These are phyloP conservation scores for Colletotrichum sansevieriae DNA, from an alignment of 2,329 filamentous ascomycete genomes.

Conservation along the genomic window DNA sequence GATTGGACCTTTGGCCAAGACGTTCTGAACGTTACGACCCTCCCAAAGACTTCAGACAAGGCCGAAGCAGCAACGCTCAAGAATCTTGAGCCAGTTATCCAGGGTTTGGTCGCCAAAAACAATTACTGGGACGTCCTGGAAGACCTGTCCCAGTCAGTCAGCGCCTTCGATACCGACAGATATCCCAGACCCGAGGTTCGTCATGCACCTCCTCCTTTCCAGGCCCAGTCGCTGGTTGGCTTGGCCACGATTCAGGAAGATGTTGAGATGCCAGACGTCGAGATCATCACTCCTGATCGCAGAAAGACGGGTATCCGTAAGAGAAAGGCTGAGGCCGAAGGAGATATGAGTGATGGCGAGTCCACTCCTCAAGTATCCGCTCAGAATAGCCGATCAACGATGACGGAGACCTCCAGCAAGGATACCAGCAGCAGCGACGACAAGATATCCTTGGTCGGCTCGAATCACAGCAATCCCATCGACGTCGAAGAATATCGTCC, in stretches of 20 bases:
- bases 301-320: too few species aligned
- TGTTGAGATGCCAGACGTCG: too few species aligned
- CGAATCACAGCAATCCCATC: constrained; percentile 26
- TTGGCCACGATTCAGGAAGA: too few species aligned
- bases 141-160: constrained; percentile 1
- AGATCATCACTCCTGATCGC: too few species aligned
- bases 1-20: constrained; percentile 53
- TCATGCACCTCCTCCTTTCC: neutral
- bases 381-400: neutral
- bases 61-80: constrained; percentile 42
- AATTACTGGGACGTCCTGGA: constrained; percentile 1
- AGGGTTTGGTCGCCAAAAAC: neutral
- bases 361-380: neutral
- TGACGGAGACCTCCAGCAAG: neutral
- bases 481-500: constrained; percentile 12
- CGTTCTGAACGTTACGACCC: constrained; percentile 45
- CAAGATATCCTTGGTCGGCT: constrained; percentile 14
- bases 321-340: too few species aligned
- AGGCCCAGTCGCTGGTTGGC: too few species aligned
- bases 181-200: neutral
- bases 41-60: constrained; percentile 43
- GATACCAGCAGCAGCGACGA: neutral
- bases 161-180: constrained; percentile 25
- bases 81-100: constrained; percentile 43
- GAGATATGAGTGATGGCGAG: too few species aligned